Evolutionary conservation across 352 stramenopile genomes (phyloP).

Genomic region (Pythium utonaiense): DNA sequence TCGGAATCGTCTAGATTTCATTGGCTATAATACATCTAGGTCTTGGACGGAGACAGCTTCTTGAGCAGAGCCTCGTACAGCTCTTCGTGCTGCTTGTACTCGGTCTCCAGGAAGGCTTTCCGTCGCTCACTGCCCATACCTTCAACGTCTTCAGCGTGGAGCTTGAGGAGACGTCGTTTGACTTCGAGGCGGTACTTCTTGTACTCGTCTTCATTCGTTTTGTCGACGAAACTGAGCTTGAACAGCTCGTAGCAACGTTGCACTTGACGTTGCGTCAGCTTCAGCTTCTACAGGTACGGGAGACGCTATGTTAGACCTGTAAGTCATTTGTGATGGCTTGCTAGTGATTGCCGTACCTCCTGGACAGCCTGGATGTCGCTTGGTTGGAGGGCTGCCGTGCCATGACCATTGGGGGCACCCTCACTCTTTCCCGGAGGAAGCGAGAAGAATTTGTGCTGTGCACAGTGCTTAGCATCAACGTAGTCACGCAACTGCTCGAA

Average conservation of each 20-base stretch:
- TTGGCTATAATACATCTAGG: conserved; percentile 11
- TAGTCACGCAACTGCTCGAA: conserved; percentile 73
- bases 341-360: no score
- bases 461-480: conserved; percentile 66
- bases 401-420: conserved; percentile 18
- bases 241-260: conserved; percentile 78
- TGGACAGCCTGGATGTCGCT: conserved; percentile 64
- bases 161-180: conserved; percentile 74
- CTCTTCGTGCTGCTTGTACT: conserved; percentile 48
- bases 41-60: conserved; percentile 13
- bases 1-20: not conserved
- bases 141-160: conserved; percentile 69
- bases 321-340: no score
- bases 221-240: conserved; percentile 58
- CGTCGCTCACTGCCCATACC: conserved; percentile 66
- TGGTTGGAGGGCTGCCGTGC: conserved; percentile 38
- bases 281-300: conserved; percentile 36
- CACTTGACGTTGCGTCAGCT: conserved; percentile 75
- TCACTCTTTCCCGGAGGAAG: conserved; percentile 29
- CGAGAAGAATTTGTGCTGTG: conserved; percentile 59
- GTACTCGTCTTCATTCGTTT: conserved; percentile 39
- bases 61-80: conserved; percentile 48
- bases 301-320: no score
- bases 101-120: conserved; percentile 73
- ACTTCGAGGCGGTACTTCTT: conserved; percentile 78